Conservation (phyloP, 2,329 filamentous ascomycete genomes). For the Ophiocordyceps camponoti-floridani region DNA sequence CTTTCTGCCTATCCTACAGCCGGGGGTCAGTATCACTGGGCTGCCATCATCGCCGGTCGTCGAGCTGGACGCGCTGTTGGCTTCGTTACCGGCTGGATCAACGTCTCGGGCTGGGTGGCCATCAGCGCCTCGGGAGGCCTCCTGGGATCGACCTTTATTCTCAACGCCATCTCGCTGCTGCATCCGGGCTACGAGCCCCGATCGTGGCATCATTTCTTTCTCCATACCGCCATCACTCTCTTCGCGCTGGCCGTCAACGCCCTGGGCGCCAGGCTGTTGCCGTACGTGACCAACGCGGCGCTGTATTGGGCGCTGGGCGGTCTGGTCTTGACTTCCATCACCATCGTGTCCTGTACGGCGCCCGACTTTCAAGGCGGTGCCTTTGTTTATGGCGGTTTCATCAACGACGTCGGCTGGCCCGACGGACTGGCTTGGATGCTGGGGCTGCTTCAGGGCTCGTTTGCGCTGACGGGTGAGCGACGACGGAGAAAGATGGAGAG, state of each 20-base stretch:
- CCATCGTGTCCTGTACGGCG: slow-evolving; percentile 45
- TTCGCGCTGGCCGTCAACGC: slow-evolving; percentile 46
- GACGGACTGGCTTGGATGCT: slow-evolving; percentile 43
- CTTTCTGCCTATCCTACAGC: slow-evolving; percentile 44
- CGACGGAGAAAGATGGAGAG: neutral
- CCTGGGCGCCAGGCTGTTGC: slow-evolving; percentile 37
- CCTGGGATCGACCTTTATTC: slow-evolving; percentile 47
- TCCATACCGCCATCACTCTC: slow-evolving; percentile 48
- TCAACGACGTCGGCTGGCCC: slow-evolving; percentile 53
- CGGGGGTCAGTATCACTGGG: slow-evolving; percentile 56
- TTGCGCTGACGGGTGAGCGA: slow-evolving; percentile 21
- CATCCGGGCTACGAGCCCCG: slow-evolving; percentile 36
- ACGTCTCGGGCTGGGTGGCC: slow-evolving; percentile 53
- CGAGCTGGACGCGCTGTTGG: slow-evolving; percentile 43
- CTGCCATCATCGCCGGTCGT: slow-evolving; percentile 43
- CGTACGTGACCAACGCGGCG: slow-evolving; percentile 47
- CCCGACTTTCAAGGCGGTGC: slow-evolving; percentile 44
- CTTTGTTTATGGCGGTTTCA: slow-evolving; percentile 50
- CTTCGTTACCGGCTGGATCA: slow-evolving; percentile 59
- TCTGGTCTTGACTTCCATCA: slow-evolving; percentile 53
- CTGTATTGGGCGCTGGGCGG: slow-evolving; percentile 55
- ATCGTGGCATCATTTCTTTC: slow-evolving; percentile 56
- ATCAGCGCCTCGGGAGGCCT: slow-evolving; percentile 51
- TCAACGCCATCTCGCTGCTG: slow-evolving; percentile 46
- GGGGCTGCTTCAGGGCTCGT: slow-evolving; percentile 33